These are phyloP conservation scores for Rhodotorula kratochvilovae DNA, from an alignment of 768 basidiomycete genomes.

Conservation along the genomic window DNA sequence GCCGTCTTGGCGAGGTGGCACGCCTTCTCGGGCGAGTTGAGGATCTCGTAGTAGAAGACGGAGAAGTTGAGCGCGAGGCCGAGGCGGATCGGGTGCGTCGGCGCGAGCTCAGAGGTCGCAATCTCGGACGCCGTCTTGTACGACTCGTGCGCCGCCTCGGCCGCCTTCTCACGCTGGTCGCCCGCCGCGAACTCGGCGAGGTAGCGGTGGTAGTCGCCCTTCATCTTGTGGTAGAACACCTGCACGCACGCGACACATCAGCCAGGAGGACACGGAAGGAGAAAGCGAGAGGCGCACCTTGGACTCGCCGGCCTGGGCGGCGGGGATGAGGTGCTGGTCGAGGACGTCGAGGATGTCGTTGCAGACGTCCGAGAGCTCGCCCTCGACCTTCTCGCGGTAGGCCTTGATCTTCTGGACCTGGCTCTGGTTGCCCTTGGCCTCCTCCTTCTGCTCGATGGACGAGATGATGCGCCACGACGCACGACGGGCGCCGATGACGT, in stretches of 20 bases:
- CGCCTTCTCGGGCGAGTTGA: slow-evolving; percentile 96
- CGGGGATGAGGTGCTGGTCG: slow-evolving; percentile 94
- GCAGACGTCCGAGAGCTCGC: slow-evolving; percentile 93
- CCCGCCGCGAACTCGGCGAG: slow-evolving; percentile 97
- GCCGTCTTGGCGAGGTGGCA: slow-evolving; percentile 93
- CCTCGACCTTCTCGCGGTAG: slow-evolving; percentile 97
- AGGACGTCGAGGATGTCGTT: slow-evolving; percentile 65
- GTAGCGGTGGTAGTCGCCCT: slow-evolving; percentile 99
- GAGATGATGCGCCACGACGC: slow-evolving; percentile 99
- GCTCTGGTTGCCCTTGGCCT: slow-evolving; percentile 91
- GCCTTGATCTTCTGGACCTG: slow-evolving; percentile 93
- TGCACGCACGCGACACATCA: background rate
- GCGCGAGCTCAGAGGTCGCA: slow-evolving; percentile 52
- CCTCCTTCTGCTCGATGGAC: slow-evolving; percentile 98
- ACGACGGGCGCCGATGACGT: slow-evolving; percentile 78
- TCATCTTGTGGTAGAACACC: slow-evolving; percentile 98
- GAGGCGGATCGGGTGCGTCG: slow-evolving; percentile 82
- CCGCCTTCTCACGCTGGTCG: slow-evolving; percentile 94
- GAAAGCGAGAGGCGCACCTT: slow-evolving; percentile 57
- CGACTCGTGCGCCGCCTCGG: slow-evolving; percentile 92
- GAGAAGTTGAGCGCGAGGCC: slow-evolving; percentile 99
- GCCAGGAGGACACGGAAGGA: background rate
- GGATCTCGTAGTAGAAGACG: slow-evolving; percentile 99
- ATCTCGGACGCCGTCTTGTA: slow-evolving; percentile 95
- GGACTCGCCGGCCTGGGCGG: slow-evolving; percentile 91